Evolutionary conservation across 768 basidiomycete genomes (phyloP).

Genomic region (Auriscalpium vulgare): DNA sequence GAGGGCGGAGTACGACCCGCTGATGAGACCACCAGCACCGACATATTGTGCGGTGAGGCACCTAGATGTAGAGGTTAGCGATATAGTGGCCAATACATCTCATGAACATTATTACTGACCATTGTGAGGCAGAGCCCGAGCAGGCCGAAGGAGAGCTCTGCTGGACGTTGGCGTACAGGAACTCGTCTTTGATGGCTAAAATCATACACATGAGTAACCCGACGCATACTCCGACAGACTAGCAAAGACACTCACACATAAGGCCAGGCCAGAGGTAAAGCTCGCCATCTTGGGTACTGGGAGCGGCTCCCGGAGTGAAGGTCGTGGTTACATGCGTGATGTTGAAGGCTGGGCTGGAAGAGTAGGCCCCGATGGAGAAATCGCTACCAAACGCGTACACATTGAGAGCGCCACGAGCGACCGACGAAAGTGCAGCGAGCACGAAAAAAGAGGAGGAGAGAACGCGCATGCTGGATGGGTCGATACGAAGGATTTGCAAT

Average conservation of each 20-base stretch:
- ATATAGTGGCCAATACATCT: not conserved
- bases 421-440: not conserved
- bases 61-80: not conserved
- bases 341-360: not conserved
- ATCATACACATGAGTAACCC: not conserved
- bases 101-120: not conserved
- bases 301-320: not conserved
- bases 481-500: no score
- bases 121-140: not conserved
- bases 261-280: not conserved
- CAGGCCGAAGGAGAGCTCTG: not conserved
- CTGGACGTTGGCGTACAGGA: not conserved
- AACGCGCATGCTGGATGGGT: not conserved
- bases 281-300: not conserved
- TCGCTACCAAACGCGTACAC: not conserved
- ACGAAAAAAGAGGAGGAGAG: not conserved
- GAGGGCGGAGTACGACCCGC: not conserved
- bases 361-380: not conserved
- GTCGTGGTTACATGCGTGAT: not conserved
- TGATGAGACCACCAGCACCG: not conserved
- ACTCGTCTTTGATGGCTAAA: not conserved
- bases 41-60: slow-evolving; percentile 1
- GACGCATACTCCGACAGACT: not conserved
- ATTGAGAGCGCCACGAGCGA: not conserved
- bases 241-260: not conserved